phyloP scores from a whole-genome alignment of 805 yeast genomes.

The Ogataea kodamae region DNA sequence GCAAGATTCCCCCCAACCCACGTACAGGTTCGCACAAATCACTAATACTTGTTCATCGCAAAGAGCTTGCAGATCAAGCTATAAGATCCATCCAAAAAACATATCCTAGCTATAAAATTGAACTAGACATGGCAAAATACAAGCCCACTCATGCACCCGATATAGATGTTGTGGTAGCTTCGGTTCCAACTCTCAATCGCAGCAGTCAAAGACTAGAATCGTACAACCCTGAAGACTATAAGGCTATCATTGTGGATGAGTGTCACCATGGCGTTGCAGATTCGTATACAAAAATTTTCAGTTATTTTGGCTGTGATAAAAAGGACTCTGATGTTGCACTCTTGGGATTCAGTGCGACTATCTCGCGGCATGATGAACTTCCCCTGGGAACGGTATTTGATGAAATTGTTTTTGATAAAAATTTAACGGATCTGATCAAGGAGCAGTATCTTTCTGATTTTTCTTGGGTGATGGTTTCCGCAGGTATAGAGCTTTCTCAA shows the following conservation, averaged over 20 bases:
- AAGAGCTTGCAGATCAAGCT: slow-evolving; percentile 76
- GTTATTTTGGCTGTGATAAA: slow-evolving; percentile 51
- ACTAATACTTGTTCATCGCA: slow-evolving; percentile 74
- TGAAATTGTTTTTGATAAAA: slow-evolving; percentile 67
- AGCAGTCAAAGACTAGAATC: slow-evolving; percentile 40
- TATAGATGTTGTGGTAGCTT: slow-evolving; percentile 70
- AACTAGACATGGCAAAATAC: slow-evolving; percentile 64
- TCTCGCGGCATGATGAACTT: slow-evolving; percentile 70
- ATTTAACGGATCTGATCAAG: slow-evolving; percentile 59
- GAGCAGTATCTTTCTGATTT: slow-evolving; percentile 71
- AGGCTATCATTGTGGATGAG: slow-evolving; percentile 80
- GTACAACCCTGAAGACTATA: slow-evolving; percentile 58
- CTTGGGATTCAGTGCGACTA: slow-evolving; percentile 86
- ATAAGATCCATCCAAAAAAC: slow-evolving; percentile 41
- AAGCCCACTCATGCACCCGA: slow-evolving; percentile 36
- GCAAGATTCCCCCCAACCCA: slow-evolving; percentile 30
- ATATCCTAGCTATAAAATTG: slow-evolving; percentile 52
- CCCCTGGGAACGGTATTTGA: slow-evolving; percentile 62
- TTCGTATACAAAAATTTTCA: slow-evolving; percentile 56
- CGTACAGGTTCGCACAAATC: slow-evolving; percentile 35
- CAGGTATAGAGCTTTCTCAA: slow-evolving; percentile 31
- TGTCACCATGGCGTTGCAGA: slow-evolving; percentile 87
- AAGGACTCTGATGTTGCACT: slow-evolving; percentile 47
- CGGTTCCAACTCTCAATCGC: slow-evolving; percentile 63
- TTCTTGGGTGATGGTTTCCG: slow-evolving; percentile 54